Base-by-base conservation (phyloP, 345 rosid species). In the Linum usitatissimum region DNA sequence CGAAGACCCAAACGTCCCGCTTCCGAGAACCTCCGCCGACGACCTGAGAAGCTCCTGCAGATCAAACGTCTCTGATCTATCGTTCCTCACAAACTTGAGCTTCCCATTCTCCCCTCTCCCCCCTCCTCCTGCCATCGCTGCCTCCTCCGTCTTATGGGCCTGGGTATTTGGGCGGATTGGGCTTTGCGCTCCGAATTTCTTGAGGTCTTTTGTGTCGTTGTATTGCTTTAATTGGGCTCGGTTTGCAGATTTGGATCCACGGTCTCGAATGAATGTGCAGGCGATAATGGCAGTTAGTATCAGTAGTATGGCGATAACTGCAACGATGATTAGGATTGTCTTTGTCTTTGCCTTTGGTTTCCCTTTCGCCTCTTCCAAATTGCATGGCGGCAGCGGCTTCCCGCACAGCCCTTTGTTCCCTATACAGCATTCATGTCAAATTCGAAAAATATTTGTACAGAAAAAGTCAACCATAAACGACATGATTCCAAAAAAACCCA, bases 21-120 rank as follows among this genome's bases (percentile, higher is more conserved):
- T 86, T 0, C 98, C 96, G 66, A 92, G 60, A 18, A 82, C 81
- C 76, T 89, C 89, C 4, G 96, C 96, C 0, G 95, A 85, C 0
- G 96, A 87, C 61, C 89, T 78, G 2, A 89, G 93, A 64, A 89
- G 72, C 63, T 89, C 91, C n/a, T 78, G 89, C 60, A 88, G 71
- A 54, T 85, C 87, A 38, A 92, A 92, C 59, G 45, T 79, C 71
- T 80, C 38, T 7, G 5, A 86, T 64, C 73, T 60, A 30, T 78
- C 84, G 39, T 75, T 66, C 55, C 82, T 68, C 5, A 85, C 79
- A 53, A 92, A 92, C 53, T 72, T 65, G 3, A 91, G 40, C 73
- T 81, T 76, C 0, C 58, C 75, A 9, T 78, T 84, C 3, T 38
- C 66, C 53, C 64, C 63, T 63, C 61, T 40, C 18, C 57, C 67